Evolutionary conservation across 2,329 filamentous ascomycete species (phyloP), one percentile per base, ranked within the genome.

Genomic region (Alternaria dauci): DNA sequence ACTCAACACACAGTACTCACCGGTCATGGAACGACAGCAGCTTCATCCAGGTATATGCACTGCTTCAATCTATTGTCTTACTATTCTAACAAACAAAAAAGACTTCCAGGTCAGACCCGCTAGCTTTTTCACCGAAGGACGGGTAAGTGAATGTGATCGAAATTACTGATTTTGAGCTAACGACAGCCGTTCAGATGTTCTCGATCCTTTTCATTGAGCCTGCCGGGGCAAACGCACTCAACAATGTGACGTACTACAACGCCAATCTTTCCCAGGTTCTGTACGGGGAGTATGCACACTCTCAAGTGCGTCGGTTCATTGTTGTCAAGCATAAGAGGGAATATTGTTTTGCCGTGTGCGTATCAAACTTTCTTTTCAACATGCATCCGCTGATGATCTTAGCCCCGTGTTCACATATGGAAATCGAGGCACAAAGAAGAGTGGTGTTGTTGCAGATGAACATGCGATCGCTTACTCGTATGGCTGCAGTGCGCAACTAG

Each of bases 221-320:
- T 1, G 59, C 57, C 2, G 56, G 60, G 1, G n/a, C 41, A 8
- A 62, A 28, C 4, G 28, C 42, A 0, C 18, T 28, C 5, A 54
- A 26, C 4, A 20, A 34, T 5, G 32, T 46, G 28, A 43, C 41
- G 2, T 36, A 48, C 32, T 61, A 63, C 32, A 66, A 63, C 34
- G 47, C 28, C n/a, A 48, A 23, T 6, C 26, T 66, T 2, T 59
- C 58, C 2, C 16, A 26, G 18, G 58, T 64, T 1, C 48, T 18
- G 9, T 66, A 48, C 30, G 14, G 30, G 3, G 53, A 66, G 38
- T 6, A 9, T 1, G 68, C 61, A 2, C 55, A 55, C 41, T 62
- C 57, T 2, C 47, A 68, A 4, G 57, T 68, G 5, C 65, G 68
- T 0, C 59, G 68, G 0, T 71, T 71, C 36, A 56, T 69, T 12